phyloP scores from a whole-genome alignment of 1,284 basidiomycete species.

The Marasmius tenuissimus region DNA sequence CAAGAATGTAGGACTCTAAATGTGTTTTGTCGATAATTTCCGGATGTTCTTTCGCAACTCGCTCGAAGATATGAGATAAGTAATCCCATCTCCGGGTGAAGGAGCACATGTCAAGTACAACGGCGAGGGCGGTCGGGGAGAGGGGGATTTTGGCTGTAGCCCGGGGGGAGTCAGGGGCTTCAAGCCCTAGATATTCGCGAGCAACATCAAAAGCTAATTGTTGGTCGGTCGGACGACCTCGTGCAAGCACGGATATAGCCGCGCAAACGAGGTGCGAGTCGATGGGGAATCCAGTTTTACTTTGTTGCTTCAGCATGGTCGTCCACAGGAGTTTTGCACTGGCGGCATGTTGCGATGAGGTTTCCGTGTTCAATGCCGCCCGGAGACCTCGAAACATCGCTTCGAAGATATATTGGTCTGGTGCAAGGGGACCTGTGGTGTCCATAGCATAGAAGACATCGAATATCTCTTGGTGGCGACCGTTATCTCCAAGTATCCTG shows the following conservation, averaged over 20 bases:
- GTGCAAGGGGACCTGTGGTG: conserved; percentile 52
- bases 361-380: conserved; percentile 6
- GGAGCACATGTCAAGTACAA: conserved; percentile 58
- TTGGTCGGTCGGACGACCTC: conserved; percentile 57
- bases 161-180: conserved; percentile 36
- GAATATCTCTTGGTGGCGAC: conserved; percentile 61
- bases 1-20: conserved; percentile 57
- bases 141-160: conserved; percentile 39
- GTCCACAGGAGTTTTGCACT: conserved; percentile 72
- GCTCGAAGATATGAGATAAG: conserved; percentile 55
- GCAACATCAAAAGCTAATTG: conserved; percentile 62
- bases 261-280: conserved; percentile 53
- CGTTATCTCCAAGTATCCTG: conserved; percentile 57
- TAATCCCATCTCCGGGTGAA: conserved; percentile 42
- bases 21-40: conserved; percentile 50
- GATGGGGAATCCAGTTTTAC: conserved; percentile 44
- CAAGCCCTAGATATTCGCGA: conserved; percentile 61
- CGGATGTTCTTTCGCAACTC: conserved; percentile 44
- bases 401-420: conserved; percentile 58
- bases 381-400: conserved; percentile 58
- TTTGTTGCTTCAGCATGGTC: conserved; percentile 52
- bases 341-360: conserved; percentile 30
- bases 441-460: conserved; percentile 71
- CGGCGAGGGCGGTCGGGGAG: conserved; percentile 45
- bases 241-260: conserved; percentile 50